phyloP scores from a whole-genome alignment of 2,329 filamentous ascomycete genomes.

The Pseudonectria buxi region DNA sequence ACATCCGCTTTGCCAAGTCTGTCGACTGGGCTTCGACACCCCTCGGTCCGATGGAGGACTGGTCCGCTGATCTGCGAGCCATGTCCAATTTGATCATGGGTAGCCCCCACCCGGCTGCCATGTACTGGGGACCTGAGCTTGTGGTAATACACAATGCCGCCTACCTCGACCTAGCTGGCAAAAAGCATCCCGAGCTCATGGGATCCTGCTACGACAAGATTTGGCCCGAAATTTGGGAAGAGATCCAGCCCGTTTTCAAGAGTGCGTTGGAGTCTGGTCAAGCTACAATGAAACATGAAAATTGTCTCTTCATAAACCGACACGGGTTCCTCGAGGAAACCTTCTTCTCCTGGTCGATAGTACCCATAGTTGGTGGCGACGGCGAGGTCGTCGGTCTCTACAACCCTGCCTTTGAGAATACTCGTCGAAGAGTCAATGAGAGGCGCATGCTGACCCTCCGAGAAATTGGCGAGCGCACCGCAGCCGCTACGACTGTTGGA shows the following conservation, averaged over 20 bases:
- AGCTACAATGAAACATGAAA: conserved; percentile 79
- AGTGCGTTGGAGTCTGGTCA: conserved; percentile 64
- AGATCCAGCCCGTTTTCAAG: conserved; percentile 61
- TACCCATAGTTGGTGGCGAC: conserved; percentile 68
- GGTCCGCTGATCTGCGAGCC: conserved; percentile 63
- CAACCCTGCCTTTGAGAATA: conserved; percentile 78
- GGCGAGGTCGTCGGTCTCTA: conserved; percentile 70
- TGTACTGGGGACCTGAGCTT: conserved; percentile 72
- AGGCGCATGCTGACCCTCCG: conserved; percentile 71
- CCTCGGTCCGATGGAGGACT: conserved; percentile 68
- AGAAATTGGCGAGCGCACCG: conserved; percentile 70
- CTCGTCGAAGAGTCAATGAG: conserved; percentile 69
- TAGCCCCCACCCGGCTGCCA: conserved; percentile 64
- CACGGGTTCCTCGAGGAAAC: conserved; percentile 69
- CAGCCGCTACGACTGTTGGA: conserved; percentile 63
- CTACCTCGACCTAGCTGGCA: conserved; percentile 63
- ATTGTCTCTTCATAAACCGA: conserved; percentile 65
- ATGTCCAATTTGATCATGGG: conserved; percentile 82
- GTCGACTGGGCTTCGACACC: conserved; percentile 68
- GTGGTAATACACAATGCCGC: conserved; percentile 68
- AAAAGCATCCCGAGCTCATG: conserved; percentile 73
- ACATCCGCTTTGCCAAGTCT: conserved; percentile 66
- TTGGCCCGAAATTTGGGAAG: conserved; percentile 70
- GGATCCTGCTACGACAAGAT: conserved; percentile 61
- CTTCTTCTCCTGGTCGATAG: conserved; percentile 77